Base-by-base conservation (phyloP, 1,284 basidiomycete species). In the Porogramme epimiltina region DNA sequence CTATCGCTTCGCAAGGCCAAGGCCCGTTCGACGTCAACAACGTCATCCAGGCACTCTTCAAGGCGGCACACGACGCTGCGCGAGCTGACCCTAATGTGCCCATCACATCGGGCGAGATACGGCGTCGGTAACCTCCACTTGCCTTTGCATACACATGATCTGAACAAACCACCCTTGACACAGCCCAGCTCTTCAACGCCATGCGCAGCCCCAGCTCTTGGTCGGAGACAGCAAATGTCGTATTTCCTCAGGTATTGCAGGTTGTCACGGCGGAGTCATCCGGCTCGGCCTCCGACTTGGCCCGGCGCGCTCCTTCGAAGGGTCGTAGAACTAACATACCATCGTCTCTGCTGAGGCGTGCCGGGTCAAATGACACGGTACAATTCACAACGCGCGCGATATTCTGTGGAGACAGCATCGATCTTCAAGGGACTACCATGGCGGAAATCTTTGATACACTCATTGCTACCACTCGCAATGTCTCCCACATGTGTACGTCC, bases 61-160 rank as follows among this genome's bases (percentile, higher is more conserved):
- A 45, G 33, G 28, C 25, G 11, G 52, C 51, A 19, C 42, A 54
- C 28, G 51, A 54, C 22, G 48, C 51, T 23, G 40, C 48, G 18
- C 47, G 51, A 0, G 37, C 4, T 37, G 47, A 53, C 13, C 5
- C 38, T 19, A 47, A 46, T 2, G 43, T 44, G 2, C 40, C 58
- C 4, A 28, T 53, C 18, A 53, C 49, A 15, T 53, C 55, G 9
- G 45, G 36, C 9, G 22, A 11, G 11, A 42, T 56, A 15, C 49
- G 53, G 13, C 4, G 55, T 57, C 19, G 40, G 53, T 52, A 39
- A 6, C 10, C n/a, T 13, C 28, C 6, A 13, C 28, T 31, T 6
- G 13, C 28, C 13, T 6, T 8, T 13, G 28, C 28, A 8, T 13
- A 31, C 13, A 6, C 13, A 6, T 15, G 15, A 8, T 8, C 28